Conservation (phyloP, 768 basidiomycete genomes). For the Suillus variegatus region DNA sequence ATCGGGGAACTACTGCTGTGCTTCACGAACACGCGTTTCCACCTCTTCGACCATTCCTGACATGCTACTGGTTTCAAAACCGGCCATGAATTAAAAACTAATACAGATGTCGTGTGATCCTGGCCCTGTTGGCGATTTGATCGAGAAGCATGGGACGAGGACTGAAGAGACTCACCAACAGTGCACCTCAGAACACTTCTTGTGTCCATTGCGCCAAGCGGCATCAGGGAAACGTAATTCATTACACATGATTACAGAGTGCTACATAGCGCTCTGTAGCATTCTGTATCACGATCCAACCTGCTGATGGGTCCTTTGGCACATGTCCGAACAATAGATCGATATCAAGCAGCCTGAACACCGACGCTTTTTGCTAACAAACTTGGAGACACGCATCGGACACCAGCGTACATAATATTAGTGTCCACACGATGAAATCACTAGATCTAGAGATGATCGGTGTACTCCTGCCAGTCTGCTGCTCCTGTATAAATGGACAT, state of each 20-base stretch:
- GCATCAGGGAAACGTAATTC: no score
- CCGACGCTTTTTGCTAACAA: background rate
- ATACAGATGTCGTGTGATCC: background rate
- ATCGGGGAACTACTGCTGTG: background rate
- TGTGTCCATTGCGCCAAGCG: background rate
- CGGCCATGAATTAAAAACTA: background rate
- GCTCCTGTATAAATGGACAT: no score
- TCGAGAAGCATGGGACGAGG: background rate
- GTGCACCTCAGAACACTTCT: background rate
- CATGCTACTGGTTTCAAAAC: background rate
- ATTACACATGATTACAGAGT: no score
- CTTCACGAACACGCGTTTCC: background rate
- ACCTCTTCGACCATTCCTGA: background rate
- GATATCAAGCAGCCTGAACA: background rate
- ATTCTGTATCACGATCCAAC: no score
- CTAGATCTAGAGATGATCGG: no score
- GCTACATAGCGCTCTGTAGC: no score
- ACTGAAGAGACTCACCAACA: background rate
- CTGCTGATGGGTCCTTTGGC: slow-evolving; percentile 1
- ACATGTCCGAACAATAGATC: background rate
- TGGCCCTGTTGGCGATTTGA: background rate
- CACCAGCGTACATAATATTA: background rate
- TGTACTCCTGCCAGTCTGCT: no score
- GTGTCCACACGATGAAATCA: no score
- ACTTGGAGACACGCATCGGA: background rate